A percentile compares a stretch with the other conserved stretches of the same genome.
phyloP scores from a whole-genome alignment of 2,329 filamentous ascomycete genomes.

The Chaetomium olivaceum region DNA sequence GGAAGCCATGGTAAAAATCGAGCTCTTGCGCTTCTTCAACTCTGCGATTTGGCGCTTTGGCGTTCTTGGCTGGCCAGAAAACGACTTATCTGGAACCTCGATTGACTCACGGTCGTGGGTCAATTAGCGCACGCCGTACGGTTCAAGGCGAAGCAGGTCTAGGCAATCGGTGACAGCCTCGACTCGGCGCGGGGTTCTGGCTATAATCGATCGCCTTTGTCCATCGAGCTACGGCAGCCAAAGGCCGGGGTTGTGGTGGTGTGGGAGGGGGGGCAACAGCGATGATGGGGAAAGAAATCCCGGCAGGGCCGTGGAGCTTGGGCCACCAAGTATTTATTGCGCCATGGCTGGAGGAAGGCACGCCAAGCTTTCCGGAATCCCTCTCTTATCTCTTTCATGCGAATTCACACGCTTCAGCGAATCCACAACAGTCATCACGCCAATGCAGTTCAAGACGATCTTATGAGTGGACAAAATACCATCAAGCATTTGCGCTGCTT shows the following conservation, averaged over 20 bases:
- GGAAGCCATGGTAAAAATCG: slow-evolving; percentile 44
- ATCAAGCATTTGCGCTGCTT: neutral
- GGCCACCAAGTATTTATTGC: slow-evolving; percentile 16
- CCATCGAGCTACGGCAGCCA: slow-evolving; percentile 13
- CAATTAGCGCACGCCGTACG: slow-evolving; percentile 1
- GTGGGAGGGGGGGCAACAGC: slow-evolving; percentile 6
- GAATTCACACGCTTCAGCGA: neutral
- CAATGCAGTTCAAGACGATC: slow-evolving; percentile 14
- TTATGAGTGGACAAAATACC: neutral
- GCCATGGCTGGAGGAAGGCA: neutral
- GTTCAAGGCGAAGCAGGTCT: neutral
- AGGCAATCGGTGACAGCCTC: slow-evolving; percentile 1
- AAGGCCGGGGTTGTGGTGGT: slow-evolving; percentile 11
- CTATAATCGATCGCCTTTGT: slow-evolving; percentile 18
- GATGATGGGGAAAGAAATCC: neutral
- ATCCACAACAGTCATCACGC: neutral
- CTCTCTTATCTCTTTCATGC: neutral
- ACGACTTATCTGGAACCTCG: neutral
- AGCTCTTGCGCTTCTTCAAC: neutral
- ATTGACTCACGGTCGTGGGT: neutral
- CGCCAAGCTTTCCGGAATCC: neutral
- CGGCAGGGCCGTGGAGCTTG: slow-evolving; percentile 17
- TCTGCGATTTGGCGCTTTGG: neutral
- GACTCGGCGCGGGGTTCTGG: slow-evolving; percentile 4
- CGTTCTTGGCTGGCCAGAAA: neutral